Evolutionary conservation across 352 stramenopile genomes (phyloP).

Genomic region (Phytophthora pistaciae): DNA sequence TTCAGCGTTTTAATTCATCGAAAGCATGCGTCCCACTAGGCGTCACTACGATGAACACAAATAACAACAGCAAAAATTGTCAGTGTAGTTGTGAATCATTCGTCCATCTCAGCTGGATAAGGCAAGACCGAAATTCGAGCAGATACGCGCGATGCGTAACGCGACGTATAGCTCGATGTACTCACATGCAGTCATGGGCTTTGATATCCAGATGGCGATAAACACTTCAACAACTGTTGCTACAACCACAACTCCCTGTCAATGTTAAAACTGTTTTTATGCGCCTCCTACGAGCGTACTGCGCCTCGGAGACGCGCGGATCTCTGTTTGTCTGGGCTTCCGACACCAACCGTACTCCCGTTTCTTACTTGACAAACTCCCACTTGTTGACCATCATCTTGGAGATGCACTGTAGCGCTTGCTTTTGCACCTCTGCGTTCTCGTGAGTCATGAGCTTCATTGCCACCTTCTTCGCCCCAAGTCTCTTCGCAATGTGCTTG

Average conservation of each 20-base stretch:
- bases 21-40: background rate
- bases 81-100: slow-evolving; percentile 4
- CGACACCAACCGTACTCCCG: slow-evolving; percentile 4
- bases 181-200: slow-evolving; percentile 7
- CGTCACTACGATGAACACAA: background rate
- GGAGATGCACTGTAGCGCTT: slow-evolving; percentile 97
- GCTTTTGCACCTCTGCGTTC: slow-evolving; percentile 97
- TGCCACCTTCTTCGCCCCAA: slow-evolving; percentile 97
- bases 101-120: background rate
- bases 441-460: slow-evolving; percentile 98
- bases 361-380: slow-evolving; percentile 93
- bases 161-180: background rate
- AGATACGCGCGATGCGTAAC: background rate
- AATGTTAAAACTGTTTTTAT: slow-evolving; percentile 29
- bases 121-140: background rate
- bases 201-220: background rate
- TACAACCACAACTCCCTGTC: slow-evolving; percentile 16
- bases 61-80: background rate
- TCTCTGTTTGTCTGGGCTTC: background rate
- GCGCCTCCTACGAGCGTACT: slow-evolving; percentile 7
- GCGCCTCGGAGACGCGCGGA: background rate
- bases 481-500: slow-evolving; percentile 95
- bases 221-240: slow-evolving; percentile 9
- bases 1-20: background rate
- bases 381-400: slow-evolving; percentile 99